Percentiles rank a stretch among this genome's conserved stretches.
phyloP scores from a whole-genome alignment of 148 eudicot genomes.

The Arctostaphylos glauca region DNA sequence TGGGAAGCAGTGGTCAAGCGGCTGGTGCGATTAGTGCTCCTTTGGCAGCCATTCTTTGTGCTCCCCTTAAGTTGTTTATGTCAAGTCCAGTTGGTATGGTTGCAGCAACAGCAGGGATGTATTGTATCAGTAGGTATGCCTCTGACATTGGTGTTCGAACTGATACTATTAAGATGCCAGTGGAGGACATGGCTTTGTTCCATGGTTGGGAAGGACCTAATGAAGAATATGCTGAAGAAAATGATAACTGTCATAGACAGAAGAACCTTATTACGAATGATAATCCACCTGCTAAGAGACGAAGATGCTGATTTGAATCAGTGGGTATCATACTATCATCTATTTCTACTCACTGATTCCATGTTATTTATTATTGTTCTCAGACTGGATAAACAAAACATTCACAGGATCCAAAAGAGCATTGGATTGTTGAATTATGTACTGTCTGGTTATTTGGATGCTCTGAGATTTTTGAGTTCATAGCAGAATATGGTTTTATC shows the following conservation, averaged over 20 bases:
- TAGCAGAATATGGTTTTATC: neutral
- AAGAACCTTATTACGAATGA: neutral
- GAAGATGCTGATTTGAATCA: slow-evolving; percentile 13
- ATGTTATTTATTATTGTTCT: neutral
- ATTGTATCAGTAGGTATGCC: slow-evolving; percentile 26
- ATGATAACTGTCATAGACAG: neutral
- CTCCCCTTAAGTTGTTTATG: slow-evolving; percentile 17
- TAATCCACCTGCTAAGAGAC: slow-evolving; percentile 19
- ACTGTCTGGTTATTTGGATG: neutral
- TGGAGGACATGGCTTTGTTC: slow-evolving; percentile 20
- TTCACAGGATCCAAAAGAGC: neutral
- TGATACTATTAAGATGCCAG: slow-evolving; percentile 27
- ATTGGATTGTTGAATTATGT: neutral
- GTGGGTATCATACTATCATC: neutral
- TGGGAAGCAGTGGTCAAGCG: slow-evolving; percentile 31
- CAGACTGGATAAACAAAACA: neutral
- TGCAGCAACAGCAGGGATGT: slow-evolving; percentile 24
- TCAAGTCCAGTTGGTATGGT: slow-evolving; percentile 22
- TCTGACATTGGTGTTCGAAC: slow-evolving; percentile 28
- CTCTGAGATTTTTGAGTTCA: neutral
- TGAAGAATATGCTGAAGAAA: slow-evolving; percentile 12
- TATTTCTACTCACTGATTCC: neutral
- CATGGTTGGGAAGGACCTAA: slow-evolving; percentile 14
- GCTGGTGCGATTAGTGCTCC: slow-evolving; percentile 20
- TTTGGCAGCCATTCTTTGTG: slow-evolving; percentile 19